Evolutionary conservation across 371 early-diverging fungal genomes (phyloP).

Genomic region (Ecytonucleospora hepatopenaei): DNA sequence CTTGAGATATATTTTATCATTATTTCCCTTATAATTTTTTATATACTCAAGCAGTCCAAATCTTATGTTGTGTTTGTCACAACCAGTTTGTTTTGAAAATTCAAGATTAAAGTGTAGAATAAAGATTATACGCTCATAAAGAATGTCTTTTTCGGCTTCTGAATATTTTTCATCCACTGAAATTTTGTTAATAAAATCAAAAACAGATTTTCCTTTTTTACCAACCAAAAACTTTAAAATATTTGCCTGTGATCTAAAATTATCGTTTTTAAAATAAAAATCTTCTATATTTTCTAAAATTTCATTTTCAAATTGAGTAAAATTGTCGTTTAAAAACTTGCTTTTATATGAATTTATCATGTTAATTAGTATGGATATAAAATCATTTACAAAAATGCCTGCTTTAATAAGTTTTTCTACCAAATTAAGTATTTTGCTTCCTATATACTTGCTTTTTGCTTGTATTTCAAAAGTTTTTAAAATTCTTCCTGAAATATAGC

Average conservation of each 20-base stretch:
- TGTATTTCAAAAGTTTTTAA: slow-evolving; percentile 31
- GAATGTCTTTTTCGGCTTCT: slow-evolving; percentile 17
- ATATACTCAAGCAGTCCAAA: slow-evolving; percentile 11
- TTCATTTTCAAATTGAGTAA: slow-evolving; percentile 6
- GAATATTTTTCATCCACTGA: slow-evolving; percentile 12
- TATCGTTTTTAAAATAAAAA: slow-evolving; percentile 44
- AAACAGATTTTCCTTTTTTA: not conserved
- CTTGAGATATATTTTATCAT: not conserved
- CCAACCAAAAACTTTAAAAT: slow-evolving; percentile 26
- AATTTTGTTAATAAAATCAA: slow-evolving; percentile 18
- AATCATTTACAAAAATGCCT: slow-evolving; percentile 27
- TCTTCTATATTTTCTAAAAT: slow-evolving; percentile 38
- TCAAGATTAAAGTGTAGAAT: slow-evolving; percentile 15
- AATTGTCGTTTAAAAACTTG: slow-evolving; percentile 3
- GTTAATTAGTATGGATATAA: slow-evolving; percentile 31
- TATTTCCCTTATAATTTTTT: not conserved
- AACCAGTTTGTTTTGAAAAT: not conserved
- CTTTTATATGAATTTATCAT: slow-evolving; percentile 17
- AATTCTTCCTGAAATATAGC: slow-evolving; percentile 34
- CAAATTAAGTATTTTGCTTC: slow-evolving; percentile 33
- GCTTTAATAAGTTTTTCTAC: slow-evolving; percentile 22
- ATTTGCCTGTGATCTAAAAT: slow-evolving; percentile 23
- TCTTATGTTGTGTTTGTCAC: slow-evolving; percentile 1
- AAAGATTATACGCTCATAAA: slow-evolving; percentile 20
- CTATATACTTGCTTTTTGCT: slow-evolving; percentile 36